A percentile compares a stretch with the other conserved stretches of the same genome.
Conservation (phyloP, 352 stramenopile species). For the Blastocystis sp. region DNA sequence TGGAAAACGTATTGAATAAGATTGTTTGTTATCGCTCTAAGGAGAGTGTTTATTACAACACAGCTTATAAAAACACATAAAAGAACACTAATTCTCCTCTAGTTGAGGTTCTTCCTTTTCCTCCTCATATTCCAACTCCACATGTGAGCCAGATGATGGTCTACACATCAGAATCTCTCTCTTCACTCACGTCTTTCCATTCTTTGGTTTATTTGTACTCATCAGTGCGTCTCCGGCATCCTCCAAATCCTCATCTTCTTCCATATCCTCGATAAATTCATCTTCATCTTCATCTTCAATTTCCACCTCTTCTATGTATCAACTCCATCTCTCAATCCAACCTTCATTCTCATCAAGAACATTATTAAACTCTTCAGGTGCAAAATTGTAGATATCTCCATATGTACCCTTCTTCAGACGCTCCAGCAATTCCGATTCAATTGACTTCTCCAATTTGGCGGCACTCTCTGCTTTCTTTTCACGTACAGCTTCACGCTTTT, state of each 20-base stretch:
- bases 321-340: neutral
- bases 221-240: neutral
- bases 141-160: neutral
- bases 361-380: slow-evolving; percentile 84
- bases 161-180: neutral
- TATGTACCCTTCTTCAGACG: slow-evolving; percentile 94
- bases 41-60: neutral
- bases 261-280: slow-evolving; percentile 62
- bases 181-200: neutral
- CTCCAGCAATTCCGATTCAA: slow-evolving; percentile 96
- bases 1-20: slow-evolving; percentile 6
- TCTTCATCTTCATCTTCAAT: slow-evolving; percentile 22
- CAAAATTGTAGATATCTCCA: slow-evolving; percentile 99
- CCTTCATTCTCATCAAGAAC: slow-evolving; percentile 72
- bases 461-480: slow-evolving; percentile 90
- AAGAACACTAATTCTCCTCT: slow-evolving; percentile 66
- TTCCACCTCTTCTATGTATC: neutral
- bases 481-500: slow-evolving; percentile 86
- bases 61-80: slow-evolving; percentile 17
- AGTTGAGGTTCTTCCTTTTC: slow-evolving; percentile 39
- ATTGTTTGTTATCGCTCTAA: neutral
- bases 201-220: neutral
- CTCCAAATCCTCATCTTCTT: slow-evolving; percentile 68
- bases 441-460: slow-evolving; percentile 74
- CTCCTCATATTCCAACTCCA: slow-evolving; percentile 64